Percentiles rank a stretch among this genome's conserved stretches.
Conservation (phyloP, 257 asterid species). For the Striga asiatica region DNA sequence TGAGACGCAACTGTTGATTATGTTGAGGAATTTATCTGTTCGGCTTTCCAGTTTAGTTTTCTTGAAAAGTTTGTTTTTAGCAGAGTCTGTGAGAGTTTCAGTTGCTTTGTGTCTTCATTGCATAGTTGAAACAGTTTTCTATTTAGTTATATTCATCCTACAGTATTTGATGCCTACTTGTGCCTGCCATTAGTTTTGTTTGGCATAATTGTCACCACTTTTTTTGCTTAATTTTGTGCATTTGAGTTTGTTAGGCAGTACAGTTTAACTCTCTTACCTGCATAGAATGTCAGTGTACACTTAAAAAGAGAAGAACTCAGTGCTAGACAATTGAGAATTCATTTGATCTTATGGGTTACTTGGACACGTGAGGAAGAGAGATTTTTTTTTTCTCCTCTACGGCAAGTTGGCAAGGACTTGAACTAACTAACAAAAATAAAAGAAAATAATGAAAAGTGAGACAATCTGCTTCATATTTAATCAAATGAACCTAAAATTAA, state of each 20-base stretch:
- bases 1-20: slow-evolving; percentile 86
- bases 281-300: not conserved
- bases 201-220: not conserved
- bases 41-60: slow-evolving; percentile 84
- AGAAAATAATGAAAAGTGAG: too few relatives aligned
- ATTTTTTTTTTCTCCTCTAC: too few relatives aligned
- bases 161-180: not conserved
- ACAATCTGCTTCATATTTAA: too few relatives aligned
- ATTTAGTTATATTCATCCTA: not conserved
- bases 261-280: not conserved
- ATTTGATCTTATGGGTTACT: too few relatives aligned
- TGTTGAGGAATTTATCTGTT: slow-evolving; percentile 90
- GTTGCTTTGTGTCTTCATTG: not conserved
- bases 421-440: too few relatives aligned
- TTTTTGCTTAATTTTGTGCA: not conserved
- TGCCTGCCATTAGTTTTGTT: not conserved
- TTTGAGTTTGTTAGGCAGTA: not conserved
- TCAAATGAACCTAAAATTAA: too few relatives aligned
- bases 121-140: not conserved
- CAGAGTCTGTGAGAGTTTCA: not conserved
- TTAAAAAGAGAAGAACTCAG: not conserved
- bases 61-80: not conserved
- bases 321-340: too few relatives aligned
- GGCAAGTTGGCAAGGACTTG: too few relatives aligned
- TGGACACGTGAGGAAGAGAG: too few relatives aligned